phyloP scores from a whole-genome alignment of 306 rosid genomes.

The Aeschynomene evenia region DNA sequence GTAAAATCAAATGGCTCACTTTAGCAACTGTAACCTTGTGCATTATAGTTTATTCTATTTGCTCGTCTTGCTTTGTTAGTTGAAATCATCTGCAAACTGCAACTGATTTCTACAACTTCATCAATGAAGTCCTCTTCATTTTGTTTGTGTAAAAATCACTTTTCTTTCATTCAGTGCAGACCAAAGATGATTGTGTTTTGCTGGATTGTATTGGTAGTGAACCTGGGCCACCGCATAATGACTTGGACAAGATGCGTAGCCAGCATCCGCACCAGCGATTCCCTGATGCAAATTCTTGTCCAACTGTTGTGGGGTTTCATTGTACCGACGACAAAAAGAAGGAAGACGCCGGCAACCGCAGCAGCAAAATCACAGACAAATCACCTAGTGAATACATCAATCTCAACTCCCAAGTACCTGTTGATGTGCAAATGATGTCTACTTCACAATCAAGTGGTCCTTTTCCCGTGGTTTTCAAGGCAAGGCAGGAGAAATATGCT shows the following conservation, averaged over 20 bases:
- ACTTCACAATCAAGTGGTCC: constrained; percentile 40
- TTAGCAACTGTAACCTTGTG: not conserved
- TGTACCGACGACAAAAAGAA: constrained; percentile 40
- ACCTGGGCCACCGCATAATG: constrained; percentile 43
- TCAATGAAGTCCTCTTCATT: constrained; percentile 32
- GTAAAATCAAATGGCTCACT: not conserved
- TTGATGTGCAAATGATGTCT: constrained; percentile 42
- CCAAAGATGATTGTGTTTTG: constrained; percentile 71
- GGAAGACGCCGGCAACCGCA: constrained; percentile 33
- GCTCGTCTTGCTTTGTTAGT: not conserved
- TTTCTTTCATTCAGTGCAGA: constrained; percentile 91
- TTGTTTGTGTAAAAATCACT: constrained; percentile 63
- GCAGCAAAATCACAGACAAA: constrained; percentile 37
- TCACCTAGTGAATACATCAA: constrained; percentile 43
- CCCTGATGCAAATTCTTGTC: constrained; percentile 50
- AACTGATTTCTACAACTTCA: not conserved
- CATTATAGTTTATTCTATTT: not conserved
- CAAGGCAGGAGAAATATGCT: constrained; percentile 42
- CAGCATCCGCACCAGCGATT: constrained; percentile 37
- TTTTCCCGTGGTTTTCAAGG: constrained; percentile 35
- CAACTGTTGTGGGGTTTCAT: constrained; percentile 52
- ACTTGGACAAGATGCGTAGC: constrained; percentile 48
- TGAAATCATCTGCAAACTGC: not conserved
- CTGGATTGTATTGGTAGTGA: constrained; percentile 52
- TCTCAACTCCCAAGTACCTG: constrained; percentile 46